These are phyloP conservation scores for Globisporangium abappressorium DNA, from an alignment of 352 stramenopile species.

Conservation along the genomic window DNA sequence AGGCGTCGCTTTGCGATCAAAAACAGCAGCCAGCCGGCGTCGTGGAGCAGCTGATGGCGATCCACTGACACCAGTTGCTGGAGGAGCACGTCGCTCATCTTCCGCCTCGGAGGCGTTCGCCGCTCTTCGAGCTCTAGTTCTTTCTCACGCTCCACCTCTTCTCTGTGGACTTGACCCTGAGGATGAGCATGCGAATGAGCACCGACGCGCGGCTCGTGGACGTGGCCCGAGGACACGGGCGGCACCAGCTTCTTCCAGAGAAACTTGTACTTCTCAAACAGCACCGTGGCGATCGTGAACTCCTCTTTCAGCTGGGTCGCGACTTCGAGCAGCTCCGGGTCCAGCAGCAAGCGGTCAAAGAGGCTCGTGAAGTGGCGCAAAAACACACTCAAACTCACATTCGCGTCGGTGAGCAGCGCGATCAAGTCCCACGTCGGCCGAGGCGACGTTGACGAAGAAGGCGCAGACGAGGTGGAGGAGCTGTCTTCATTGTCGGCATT, in stretches of 20 bases:
- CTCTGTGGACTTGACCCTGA: constrained; percentile 21
- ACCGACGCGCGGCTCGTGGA: constrained; percentile 12
- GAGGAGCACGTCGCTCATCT: constrained; percentile 18
- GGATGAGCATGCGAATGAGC: neutral
- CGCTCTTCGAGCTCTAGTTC: constrained; percentile 11
- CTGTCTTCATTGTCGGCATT: neutral
- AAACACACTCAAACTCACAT: constrained; percentile 63
- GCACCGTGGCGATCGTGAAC: constrained; percentile 65
- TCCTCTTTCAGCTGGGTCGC: constrained; percentile 79
- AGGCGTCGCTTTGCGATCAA: constrained; percentile 53
- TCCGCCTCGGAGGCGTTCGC: constrained; percentile 10
- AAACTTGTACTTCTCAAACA: constrained; percentile 77
- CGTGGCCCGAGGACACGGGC: neutral
- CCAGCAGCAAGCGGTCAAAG: constrained; percentile 75
- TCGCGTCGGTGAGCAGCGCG: constrained; percentile 39
- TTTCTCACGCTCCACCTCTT: constrained; percentile 19
- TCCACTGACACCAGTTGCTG: constrained; percentile 7
- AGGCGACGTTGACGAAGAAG: neutral
- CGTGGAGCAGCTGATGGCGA: constrained; percentile 42
- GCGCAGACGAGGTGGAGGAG: neutral
- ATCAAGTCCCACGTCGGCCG: constrained; percentile 29
- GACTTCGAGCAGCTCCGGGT: constrained; percentile 64
- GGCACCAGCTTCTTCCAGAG: constrained; percentile 48
- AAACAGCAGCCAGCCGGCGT: constrained; percentile 77
- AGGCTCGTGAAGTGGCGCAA: constrained; percentile 72